Conservation (phyloP, 2,329 filamentous ascomycete species). For the Elsinoe australis region DNA sequence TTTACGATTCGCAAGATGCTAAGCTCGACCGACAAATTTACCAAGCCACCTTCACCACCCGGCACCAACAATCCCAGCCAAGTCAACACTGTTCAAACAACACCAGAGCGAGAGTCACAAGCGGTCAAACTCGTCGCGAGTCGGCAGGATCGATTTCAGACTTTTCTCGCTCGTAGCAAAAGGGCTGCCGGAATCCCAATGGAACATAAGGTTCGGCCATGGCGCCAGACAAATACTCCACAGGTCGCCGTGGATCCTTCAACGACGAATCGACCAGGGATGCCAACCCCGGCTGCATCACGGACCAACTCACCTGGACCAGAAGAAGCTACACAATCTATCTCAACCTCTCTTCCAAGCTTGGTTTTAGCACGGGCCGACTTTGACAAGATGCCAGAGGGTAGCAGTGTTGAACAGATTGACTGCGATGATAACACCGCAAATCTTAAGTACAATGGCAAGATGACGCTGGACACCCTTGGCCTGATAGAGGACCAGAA, state of each 20-base stretch:
- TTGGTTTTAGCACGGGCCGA: slow-evolving; percentile 55
- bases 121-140: slow-evolving; percentile 64
- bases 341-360: slow-evolving; percentile 33
- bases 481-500: slow-evolving; percentile 65
- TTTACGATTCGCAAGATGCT: slow-evolving; percentile 78
- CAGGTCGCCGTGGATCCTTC: slow-evolving; percentile 26
- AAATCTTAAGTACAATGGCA: slow-evolving; percentile 70
- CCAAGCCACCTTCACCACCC: slow-evolving; percentile 18
- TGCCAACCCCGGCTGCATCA: slow-evolving; percentile 40
- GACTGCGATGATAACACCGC: slow-evolving; percentile 60
- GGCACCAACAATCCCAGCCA: slow-evolving; percentile 16
- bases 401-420: slow-evolving; percentile 58
- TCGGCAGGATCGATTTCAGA: slow-evolving; percentile 59
- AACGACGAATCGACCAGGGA: slow-evolving; percentile 28
- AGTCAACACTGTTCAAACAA: slow-evolving; percentile 13
- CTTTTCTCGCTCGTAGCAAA: slow-evolving; percentile 73
- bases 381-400: slow-evolving; percentile 56
- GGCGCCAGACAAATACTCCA: slow-evolving; percentile 52
- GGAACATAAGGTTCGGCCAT: slow-evolving; percentile 68
- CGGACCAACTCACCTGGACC: slow-evolving; percentile 38
- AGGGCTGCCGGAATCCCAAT: slow-evolving; percentile 57
- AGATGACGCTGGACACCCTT: slow-evolving; percentile 51
- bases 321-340: slow-evolving; percentile 18
- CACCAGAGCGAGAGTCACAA: slow-evolving; percentile 34
- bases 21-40: slow-evolving; percentile 42